phyloP scores from a whole-genome alignment of 768 basidiomycete genomes.

The Tricholoma terreum region DNA sequence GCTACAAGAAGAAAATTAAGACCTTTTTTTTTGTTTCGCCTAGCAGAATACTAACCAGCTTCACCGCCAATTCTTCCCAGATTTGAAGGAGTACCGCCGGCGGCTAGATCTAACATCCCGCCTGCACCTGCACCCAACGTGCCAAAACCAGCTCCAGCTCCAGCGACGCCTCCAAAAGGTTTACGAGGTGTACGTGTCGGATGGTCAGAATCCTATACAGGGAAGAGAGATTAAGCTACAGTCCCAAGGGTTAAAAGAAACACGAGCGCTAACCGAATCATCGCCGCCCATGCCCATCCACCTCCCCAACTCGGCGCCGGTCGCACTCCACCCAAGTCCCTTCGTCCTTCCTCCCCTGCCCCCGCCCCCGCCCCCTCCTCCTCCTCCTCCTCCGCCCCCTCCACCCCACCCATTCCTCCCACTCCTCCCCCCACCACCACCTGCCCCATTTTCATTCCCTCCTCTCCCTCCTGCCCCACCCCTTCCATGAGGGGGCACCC shows the following conservation, averaged over 20 bases:
- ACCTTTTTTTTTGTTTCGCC: conserved; percentile 9
- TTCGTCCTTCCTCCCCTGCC: conserved; percentile 34
- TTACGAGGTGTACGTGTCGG: conserved; percentile 67
- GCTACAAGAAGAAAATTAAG: conserved; percentile 38
- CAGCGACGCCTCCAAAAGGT: conserved; percentile 42
- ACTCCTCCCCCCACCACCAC: conserved; percentile 26
- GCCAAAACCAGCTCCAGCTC: conserved; percentile 49
- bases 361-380: conserved; percentile 27
- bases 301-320: conserved; percentile 69
- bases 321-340: conserved; percentile 75
- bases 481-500: conserved; percentile 36
- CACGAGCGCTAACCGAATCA: conserved; percentile 54
- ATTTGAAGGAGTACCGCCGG: conserved; percentile 80
- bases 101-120: conserved; percentile 64
- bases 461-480: conserved; percentile 25
- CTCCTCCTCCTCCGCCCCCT: conserved; percentile 27
- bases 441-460: conserved; percentile 31
- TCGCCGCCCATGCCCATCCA: conserved; percentile 76
- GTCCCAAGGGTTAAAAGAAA: conserved; percentile 1
- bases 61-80: conserved; percentile 82
- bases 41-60: conserved; percentile 36
- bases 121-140: conserved; percentile 44
- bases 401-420: neutral
- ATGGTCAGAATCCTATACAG: conserved; percentile 66
- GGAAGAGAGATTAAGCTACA: neutral